phyloP scores from a whole-genome alignment of 176 grass and related monocot genomes.

The Musa schizocarpa region DNA sequence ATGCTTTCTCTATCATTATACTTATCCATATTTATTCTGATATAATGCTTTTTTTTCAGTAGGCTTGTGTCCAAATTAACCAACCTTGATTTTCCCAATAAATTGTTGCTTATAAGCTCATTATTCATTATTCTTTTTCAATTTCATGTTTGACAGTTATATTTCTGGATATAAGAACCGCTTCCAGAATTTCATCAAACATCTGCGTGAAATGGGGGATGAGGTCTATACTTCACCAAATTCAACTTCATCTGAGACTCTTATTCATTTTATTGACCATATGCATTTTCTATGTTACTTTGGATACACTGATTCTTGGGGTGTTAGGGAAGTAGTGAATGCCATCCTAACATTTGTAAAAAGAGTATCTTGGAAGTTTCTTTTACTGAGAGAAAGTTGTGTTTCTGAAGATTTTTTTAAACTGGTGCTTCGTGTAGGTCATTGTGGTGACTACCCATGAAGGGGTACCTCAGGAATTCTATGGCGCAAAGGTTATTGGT shows the following conservation, averaged over 20 bases:
- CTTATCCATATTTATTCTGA: neutral
- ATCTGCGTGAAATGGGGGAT: conserved; percentile 82
- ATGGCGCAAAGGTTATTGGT: conserved; percentile 84
- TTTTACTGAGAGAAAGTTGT: neutral
- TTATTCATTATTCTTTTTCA: neutral
- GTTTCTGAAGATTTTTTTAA: neutral
- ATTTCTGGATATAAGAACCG: conserved; percentile 97
- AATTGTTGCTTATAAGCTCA: too few species aligned
- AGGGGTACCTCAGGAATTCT: conserved; percentile 75
- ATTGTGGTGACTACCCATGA: conserved; percentile 92
- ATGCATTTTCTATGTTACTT: neutral
- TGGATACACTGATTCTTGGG: neutral
- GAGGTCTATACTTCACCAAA: conserved; percentile 31
- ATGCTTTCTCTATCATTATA: too few species aligned
- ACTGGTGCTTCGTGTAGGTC: conserved; percentile 33
- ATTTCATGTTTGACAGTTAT: conserved; percentile 28
- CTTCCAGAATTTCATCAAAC: conserved; percentile 97
- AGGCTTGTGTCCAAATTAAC: neutral
- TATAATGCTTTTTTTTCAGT: neutral
- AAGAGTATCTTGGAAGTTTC: too few species aligned
- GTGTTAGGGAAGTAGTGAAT: too few species aligned
- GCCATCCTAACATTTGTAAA: too few species aligned
- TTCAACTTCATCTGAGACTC: neutral
- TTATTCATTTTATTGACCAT: conserved; percentile 5
- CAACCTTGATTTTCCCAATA: neutral